Evolutionary conservation across 2,329 filamentous ascomycete genomes (phyloP), one percentile per base, ranked within the genome.

Genomic region (Mariannaea elegans): DNA sequence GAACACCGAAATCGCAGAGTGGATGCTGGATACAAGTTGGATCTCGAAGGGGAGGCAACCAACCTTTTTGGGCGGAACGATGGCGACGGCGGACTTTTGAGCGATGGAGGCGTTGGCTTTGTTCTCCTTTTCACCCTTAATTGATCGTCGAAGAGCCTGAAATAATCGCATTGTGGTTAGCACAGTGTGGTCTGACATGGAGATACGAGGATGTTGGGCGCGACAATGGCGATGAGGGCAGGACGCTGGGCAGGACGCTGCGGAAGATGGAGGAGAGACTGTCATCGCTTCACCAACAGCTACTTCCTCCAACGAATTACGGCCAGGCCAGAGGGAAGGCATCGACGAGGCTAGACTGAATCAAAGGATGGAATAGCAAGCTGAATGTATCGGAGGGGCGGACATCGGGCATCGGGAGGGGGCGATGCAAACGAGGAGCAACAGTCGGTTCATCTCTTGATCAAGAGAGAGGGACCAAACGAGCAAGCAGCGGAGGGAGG

Each of bases 61-160:
- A 76, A 96, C 93, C 89, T 97, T 97, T 79, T 97, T 97, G 2
- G 94, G 94, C 52, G 94, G 93, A 23, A 95, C 87, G 73, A 97
- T 97, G 51, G 93, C 93, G 66, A 94, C 87, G 38, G 92, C 91
- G 56, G 93, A 90, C 77, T 97, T 97, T 65, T 91, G 90, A 14
- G 90, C 88, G 68, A 97, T 91, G 57, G 90, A 90, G 68, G 92
- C 84, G 41, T 66, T 72, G 73, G 92, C 90, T 66, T 87, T 84
- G 65, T 87, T 87, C 75, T 89, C 88, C 83, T 93, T 96, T 69
- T 96, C 92, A 77, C 91, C 90, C 81, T 97, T 97, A 79, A 97
- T 90, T 63, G 93, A 97, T 80, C 92, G 87, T 76, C 93, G 87
- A 78, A 97, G 86, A 76, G 89, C 90, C 90, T 93, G 80, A 46